phyloP scores from a whole-genome alignment of 495 filamentous ascomycete genomes.

The Penicillium odoratum region DNA sequence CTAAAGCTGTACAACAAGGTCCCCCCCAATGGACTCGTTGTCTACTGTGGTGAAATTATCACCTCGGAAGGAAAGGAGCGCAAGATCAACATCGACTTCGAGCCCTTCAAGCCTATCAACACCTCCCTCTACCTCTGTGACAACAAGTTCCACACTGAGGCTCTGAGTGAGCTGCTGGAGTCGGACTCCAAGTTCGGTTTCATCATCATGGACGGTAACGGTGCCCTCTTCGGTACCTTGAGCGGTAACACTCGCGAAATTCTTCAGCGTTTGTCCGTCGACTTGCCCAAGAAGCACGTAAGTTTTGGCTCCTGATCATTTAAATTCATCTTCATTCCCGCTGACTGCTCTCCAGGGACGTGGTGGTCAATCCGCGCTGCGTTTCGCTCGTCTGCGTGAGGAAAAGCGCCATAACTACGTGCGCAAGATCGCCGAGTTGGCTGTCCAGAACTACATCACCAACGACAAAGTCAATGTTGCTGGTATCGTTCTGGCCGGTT shows the following conservation, averaged over 20 bases:
- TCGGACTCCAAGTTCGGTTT: conserved; percentile 99
- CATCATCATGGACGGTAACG: conserved; percentile 99
- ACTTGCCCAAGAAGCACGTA: conserved; percentile 94
- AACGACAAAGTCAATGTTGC: conserved; percentile 97
- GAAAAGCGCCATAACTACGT: conserved; percentile 99
- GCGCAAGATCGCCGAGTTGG: conserved; percentile 94
- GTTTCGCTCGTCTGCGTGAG: conserved; percentile 98
- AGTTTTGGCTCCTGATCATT: conserved; percentile 8
- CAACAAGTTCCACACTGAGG: conserved; percentile 99
- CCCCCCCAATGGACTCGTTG: conserved; percentile 92
- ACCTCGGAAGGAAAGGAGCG: conserved; percentile 97
- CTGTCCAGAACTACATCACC: conserved; percentile 97
- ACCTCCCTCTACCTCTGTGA: conserved; percentile 98
- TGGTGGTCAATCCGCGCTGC: conserved; percentile 98
- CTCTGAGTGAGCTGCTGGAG: conserved; percentile 91
- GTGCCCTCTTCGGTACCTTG: conserved; percentile 91
- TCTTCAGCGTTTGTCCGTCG: conserved; percentile 96
- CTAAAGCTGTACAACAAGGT: conserved; percentile 99
- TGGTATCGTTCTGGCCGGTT: conserved; percentile 91
- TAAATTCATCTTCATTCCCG: background rate
- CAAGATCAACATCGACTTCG: conserved; percentile 99
- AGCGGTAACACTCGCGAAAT: conserved; percentile 96
- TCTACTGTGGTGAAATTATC: conserved; percentile 99
- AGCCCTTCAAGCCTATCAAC: conserved; percentile 99
- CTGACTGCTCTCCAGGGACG: conserved; percentile 54